Evolutionary conservation across 129 eudicot species (phyloP).

Genomic region (Sambucus nigra): DNA sequence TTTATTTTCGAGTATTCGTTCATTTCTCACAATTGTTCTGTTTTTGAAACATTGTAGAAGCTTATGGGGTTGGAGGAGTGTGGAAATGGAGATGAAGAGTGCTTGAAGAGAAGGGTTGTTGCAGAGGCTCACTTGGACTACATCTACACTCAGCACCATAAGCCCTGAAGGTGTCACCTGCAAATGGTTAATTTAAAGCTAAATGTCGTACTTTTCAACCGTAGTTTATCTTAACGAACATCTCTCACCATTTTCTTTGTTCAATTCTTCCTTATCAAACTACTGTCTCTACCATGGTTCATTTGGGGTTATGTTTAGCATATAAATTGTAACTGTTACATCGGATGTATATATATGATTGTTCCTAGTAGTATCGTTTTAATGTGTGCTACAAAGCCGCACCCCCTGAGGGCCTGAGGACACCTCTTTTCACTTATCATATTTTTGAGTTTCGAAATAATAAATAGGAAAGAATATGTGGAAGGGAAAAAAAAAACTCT

Average conservation of each 20-base stretch:
- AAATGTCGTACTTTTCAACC: neutral
- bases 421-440: no score
- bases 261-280: no score
- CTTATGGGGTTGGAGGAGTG: slow-evolving; percentile 63
- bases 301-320: neutral
- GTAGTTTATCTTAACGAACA: neutral
- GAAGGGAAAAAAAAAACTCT: no score
- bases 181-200: neutral
- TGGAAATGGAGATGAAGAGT: slow-evolving; percentile 58
- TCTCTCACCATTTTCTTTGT: neutral
- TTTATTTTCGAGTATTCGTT: neutral
- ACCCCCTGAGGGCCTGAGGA: no score
- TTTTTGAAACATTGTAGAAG: no score
- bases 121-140: slow-evolving; percentile 90
- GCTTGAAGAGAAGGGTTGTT: slow-evolving; percentile 55
- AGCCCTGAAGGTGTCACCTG: slow-evolving; percentile 23
- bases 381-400: no score
- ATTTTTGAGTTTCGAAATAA: no score
- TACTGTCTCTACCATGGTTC: neutral
- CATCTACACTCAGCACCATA: slow-evolving; percentile 84
- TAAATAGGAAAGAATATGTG: no score
- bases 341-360: neutral
- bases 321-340: neutral
- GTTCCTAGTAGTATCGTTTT: neutral
- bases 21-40: no score